These are phyloP conservation scores for Blastobotrys raffinosifermentans DNA, from an alignment of 1,139 yeast genomes.

Conservation along the genomic window DNA sequence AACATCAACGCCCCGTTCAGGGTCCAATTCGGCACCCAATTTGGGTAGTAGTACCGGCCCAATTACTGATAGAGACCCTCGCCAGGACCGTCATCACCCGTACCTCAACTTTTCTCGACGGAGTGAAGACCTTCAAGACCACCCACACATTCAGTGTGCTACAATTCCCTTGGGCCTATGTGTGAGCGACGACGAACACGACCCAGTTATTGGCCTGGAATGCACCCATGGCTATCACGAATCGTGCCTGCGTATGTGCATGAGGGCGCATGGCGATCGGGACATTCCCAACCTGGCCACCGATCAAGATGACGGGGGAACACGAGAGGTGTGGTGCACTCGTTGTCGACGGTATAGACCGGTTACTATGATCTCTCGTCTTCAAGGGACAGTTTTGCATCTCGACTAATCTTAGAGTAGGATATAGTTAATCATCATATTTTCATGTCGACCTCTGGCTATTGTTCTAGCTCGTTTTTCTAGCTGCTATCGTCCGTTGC, in stretches of 20 bases:
- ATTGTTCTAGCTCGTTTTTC: too few relatives aligned
- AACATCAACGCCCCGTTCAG: background rate
- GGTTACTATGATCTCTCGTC: slow-evolving; percentile 13
- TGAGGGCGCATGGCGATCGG: slow-evolving; percentile 28
- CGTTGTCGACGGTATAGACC: slow-evolving; percentile 26
- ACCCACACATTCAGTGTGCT: slow-evolving; percentile 24
- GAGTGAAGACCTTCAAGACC: too few relatives aligned
- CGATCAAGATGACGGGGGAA: slow-evolving; percentile 13
- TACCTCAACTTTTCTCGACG: too few relatives aligned
- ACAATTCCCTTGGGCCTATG: slow-evolving; percentile 24
- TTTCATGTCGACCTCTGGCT: too few relatives aligned
- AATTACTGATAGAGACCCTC: slow-evolving; percentile 1
- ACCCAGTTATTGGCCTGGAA: slow-evolving; percentile 18
- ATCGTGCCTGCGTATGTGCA: slow-evolving; percentile 25
- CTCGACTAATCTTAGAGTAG: too few relatives aligned
- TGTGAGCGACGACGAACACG: slow-evolving; percentile 12
- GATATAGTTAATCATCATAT: too few relatives aligned
- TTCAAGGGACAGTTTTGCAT: too few relatives aligned
- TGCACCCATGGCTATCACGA: slow-evolving; percentile 30
- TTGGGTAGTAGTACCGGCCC: slow-evolving; percentile 1
- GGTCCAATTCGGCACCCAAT: background rate
- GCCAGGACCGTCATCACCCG: slow-evolving; percentile 4
- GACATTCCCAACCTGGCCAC: slow-evolving; percentile 21
- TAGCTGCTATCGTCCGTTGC: too few relatives aligned
- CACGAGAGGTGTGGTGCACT: slow-evolving; percentile 27